phyloP scores from a whole-genome alignment of 2,329 filamentous ascomycete species.

The Chrysoporthe cubensis region DNA sequence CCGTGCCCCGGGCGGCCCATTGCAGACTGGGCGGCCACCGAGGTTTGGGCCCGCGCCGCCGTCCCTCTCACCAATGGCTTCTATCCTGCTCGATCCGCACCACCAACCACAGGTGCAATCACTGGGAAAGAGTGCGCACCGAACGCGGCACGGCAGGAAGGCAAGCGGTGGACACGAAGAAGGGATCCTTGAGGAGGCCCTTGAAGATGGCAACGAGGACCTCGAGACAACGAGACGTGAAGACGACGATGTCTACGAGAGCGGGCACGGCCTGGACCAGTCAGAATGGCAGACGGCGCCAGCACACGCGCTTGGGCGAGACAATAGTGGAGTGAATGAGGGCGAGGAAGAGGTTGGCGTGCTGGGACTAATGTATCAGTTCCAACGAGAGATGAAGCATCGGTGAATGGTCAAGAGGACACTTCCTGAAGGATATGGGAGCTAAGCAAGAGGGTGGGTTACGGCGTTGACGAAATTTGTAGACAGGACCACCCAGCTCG shows the following conservation, averaged over 20 bases:
- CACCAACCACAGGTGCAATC: slow-evolving; percentile 66
- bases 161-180: slow-evolving; percentile 50
- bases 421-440: not conserved
- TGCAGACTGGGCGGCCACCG: slow-evolving; percentile 44
- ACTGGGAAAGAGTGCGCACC: slow-evolving; percentile 51
- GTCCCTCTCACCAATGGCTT: slow-evolving; percentile 70
- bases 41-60: slow-evolving; percentile 50
- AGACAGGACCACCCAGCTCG: not conserved
- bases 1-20: slow-evolving; percentile 42
- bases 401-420: slow-evolving; percentile 32
- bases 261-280: slow-evolving; percentile 56
- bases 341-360: slow-evolving; percentile 58
- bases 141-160: slow-evolving; percentile 42
- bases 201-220: slow-evolving; percentile 50
- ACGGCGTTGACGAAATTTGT: not conserved
- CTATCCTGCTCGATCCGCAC: slow-evolving; percentile 74
- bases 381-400: slow-evolving; percentile 60
- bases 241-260: slow-evolving; percentile 61
- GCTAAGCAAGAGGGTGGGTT: not conserved
- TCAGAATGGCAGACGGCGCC: slow-evolving; percentile 65
- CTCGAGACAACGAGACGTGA: slow-evolving; percentile 56
- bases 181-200: slow-evolving; percentile 60
- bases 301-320: slow-evolving; percentile 53
- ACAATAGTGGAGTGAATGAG: slow-evolving; percentile 52
- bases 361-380: slow-evolving; percentile 61